These are phyloP conservation scores for Typha latifolia DNA, from an alignment of 176 grass and related monocot genomes.

Conservation along the genomic window DNA sequence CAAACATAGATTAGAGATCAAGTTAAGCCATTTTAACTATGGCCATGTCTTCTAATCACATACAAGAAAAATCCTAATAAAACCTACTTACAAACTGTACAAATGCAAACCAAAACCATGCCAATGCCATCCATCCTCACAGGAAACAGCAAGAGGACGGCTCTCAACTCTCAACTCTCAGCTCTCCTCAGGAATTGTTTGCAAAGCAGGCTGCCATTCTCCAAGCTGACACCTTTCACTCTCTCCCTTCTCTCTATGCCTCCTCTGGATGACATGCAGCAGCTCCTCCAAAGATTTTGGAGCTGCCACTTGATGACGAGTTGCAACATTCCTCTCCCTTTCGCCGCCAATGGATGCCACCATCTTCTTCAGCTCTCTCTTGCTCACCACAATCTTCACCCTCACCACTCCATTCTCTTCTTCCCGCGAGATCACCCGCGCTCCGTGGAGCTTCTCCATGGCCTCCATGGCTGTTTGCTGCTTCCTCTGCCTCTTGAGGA, in stretches of 20 bases:
- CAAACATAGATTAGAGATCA: too few relatives aligned
- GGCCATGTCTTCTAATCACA: background rate
- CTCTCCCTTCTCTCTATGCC: slow-evolving; percentile 18
- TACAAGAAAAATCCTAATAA: slow-evolving; percentile 9
- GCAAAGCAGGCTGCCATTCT: slow-evolving; percentile 50
- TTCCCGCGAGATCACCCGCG: slow-evolving; percentile 3
- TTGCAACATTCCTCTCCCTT: slow-evolving; percentile 1
- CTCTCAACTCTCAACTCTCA: slow-evolving; percentile 10
- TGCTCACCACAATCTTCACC: slow-evolving; percentile 30
- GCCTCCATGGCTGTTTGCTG: background rate
- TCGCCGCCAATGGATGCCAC: slow-evolving; percentile 13
- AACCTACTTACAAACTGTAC: slow-evolving; percentile 12
- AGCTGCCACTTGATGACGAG: background rate
- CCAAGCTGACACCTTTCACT: background rate
- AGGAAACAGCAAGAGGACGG: background rate
- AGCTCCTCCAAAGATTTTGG: slow-evolving; percentile 25
- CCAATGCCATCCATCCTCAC: background rate
- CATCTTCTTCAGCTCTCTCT: slow-evolving; percentile 31
- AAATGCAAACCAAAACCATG: slow-evolving; percentile 3
- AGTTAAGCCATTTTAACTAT: background rate
- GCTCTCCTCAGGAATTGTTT: slow-evolving; percentile 86
- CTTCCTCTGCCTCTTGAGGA: slow-evolving; percentile 13
- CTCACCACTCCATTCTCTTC: slow-evolving; percentile 26
- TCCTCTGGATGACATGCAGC: slow-evolving; percentile 15
- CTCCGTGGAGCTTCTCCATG: slow-evolving; percentile 12